These are phyloP conservation scores for Sphaerosporella brunnea DNA, from an alignment of 495 filamentous ascomycete species.

Conservation along the genomic window DNA sequence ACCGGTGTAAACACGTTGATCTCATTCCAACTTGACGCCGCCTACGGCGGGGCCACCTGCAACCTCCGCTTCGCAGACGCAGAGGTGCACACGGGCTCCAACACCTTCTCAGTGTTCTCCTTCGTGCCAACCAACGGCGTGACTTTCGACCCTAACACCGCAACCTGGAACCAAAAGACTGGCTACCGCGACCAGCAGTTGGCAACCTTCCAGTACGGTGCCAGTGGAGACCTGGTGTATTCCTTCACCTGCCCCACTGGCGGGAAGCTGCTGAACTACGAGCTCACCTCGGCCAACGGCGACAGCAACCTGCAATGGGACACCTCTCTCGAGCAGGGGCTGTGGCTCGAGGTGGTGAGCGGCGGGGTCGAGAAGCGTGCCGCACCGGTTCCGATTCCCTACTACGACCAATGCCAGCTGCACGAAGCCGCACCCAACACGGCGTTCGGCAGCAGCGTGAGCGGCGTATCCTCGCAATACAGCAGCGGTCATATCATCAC, in stretches of 20 bases:
- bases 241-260: background rate
- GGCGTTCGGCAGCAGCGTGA: background rate
- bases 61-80: background rate
- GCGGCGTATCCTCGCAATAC: background rate
- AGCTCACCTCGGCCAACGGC: background rate
- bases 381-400: background rate
- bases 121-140: background rate
- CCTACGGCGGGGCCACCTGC: background rate
- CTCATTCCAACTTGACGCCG: background rate
- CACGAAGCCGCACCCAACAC: background rate
- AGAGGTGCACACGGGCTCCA: background rate
- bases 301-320: slow-evolving; percentile 1
- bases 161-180: background rate
- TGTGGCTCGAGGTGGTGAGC: background rate
- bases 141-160: background rate
- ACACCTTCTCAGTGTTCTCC: background rate
- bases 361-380: background rate
- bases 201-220: background rate
- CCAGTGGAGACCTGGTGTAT: background rate
- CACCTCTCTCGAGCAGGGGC: background rate
- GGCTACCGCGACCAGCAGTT: background rate
- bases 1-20: background rate
- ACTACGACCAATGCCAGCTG: background rate
- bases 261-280: background rate
- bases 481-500: background rate